phyloP scores from a whole-genome alignment of 1,284 basidiomycete genomes.

The Cutaneotrichosporon mucoides region DNA sequence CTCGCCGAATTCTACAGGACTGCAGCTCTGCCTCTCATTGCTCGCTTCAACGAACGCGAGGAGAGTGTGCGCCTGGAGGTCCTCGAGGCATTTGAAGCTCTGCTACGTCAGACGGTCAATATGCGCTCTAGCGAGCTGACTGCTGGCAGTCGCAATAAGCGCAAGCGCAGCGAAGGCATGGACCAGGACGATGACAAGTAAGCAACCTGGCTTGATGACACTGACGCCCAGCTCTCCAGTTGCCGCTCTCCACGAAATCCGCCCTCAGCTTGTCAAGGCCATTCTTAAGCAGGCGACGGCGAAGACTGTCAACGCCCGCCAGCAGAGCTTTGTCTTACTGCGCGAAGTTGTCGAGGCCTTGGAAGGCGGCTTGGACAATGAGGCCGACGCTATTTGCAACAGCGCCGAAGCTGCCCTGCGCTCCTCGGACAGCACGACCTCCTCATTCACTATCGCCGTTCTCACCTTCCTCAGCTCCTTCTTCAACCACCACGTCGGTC shows the following conservation, averaged over 20 bases:
- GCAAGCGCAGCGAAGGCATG: conserved; percentile 69
- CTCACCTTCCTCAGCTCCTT: conserved; percentile 80
- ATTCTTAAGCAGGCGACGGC: conserved; percentile 78
- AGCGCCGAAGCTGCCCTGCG: conserved; percentile 35
- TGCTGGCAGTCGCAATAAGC: conserved; percentile 36
- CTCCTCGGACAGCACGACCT: conserved; percentile 59
- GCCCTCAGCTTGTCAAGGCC: conserved; percentile 72
- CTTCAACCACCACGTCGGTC: conserved; percentile 72
- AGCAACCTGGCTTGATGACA: conserved; percentile 32
- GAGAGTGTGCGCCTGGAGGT: conserved; percentile 93
- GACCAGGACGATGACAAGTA: conserved; percentile 63
- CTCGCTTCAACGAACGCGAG: conserved; percentile 90
- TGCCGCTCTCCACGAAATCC: conserved; percentile 51
- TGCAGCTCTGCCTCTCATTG: conserved; percentile 80
- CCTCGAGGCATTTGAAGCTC: conserved; percentile 74
- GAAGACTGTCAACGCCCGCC: conserved; percentile 77
- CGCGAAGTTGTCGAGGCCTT: conserved; percentile 72
- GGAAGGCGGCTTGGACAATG: conserved; percentile 72
- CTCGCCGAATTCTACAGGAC: conserved; percentile 72
- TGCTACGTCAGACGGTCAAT: conserved; percentile 69
- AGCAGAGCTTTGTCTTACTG: conserved; percentile 78
- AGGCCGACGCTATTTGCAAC: conserved; percentile 56
- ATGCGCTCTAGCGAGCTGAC: conserved; percentile 31
- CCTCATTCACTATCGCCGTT: conserved; percentile 70
- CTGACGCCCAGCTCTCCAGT: conserved; percentile 13